phyloP scores from a whole-genome alignment of 2,329 filamentous ascomycete species.

The Colletotrichum chrysophilum region DNA sequence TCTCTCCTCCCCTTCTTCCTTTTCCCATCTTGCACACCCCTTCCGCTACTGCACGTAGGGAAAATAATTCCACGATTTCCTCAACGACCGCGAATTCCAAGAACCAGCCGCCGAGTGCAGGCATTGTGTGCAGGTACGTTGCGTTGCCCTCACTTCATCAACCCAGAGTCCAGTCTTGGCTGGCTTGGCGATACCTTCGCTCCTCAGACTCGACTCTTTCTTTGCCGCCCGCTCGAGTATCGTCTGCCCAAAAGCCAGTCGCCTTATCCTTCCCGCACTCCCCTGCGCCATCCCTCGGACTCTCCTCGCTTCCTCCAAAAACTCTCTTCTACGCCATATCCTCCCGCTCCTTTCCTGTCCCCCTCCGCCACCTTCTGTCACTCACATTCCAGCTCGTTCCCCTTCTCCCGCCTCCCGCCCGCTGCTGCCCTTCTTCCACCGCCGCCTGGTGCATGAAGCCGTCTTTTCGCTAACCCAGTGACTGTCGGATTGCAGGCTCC shows the following conservation, averaged over 20 bases:
- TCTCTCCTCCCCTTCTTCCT: background rate
- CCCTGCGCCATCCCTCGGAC: conserved; percentile 23
- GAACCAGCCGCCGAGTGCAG: conserved; percentile 23
- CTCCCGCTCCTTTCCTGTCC: conserved; percentile 10
- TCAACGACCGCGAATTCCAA: conserved; percentile 5
- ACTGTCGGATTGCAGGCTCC: conserved; percentile 36
- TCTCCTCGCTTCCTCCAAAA: conserved; percentile 29
- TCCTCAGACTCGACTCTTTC: background rate
- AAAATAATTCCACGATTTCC: conserved; percentile 5
- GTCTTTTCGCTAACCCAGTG: conserved; percentile 18
- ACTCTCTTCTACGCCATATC: conserved; percentile 5
- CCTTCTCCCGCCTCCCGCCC: conserved; percentile 15
- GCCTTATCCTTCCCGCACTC: conserved; percentile 35
- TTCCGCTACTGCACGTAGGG: conserved; percentile 7
- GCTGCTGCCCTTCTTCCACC: conserved; percentile 11
- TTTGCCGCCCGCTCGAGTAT: conserved; percentile 33
- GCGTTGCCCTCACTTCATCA: background rate
- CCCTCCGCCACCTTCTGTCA: conserved; percentile 25
- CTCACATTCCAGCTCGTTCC: conserved; percentile 20
- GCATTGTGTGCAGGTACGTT: conserved; percentile 23
- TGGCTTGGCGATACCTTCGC: background rate
- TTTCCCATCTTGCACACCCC: conserved; percentile 4
- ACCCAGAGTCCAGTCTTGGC: background rate
- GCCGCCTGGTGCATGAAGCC: conserved; percentile 35
- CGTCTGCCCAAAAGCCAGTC: conserved; percentile 39